phyloP scores from a whole-genome alignment of 495 filamentous ascomycete species.

The Aspergillus conjunctus region DNA sequence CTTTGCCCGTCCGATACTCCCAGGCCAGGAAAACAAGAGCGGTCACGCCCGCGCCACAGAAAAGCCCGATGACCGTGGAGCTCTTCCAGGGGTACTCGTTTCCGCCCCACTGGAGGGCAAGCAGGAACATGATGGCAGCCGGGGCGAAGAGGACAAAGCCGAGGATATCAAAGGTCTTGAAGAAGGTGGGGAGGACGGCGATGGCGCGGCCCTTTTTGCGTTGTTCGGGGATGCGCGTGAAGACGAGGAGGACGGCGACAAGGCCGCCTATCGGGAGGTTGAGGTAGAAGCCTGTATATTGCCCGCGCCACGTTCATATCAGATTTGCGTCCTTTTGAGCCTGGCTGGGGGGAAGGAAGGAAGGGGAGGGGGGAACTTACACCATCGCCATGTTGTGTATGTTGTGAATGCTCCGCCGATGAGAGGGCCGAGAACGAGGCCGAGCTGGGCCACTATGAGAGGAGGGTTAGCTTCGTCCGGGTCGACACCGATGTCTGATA shows the following conservation, averaged over 20 bases:
- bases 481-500: not conserved
- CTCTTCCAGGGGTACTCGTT: conserved; percentile 47
- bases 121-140: conserved; percentile 48
- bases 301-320: too few relatives aligned
- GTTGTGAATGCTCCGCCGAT: conserved; percentile 61
- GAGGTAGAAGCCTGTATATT: conserved; percentile 59
- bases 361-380: conserved; percentile 34
- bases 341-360: not conserved
- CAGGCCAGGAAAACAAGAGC: conserved; percentile 47
- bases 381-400: conserved; percentile 57
- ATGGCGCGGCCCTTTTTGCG: conserved; percentile 42
- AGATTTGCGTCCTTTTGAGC: too few relatives aligned
- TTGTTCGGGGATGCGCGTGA: conserved; percentile 52
- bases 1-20: conserved; percentile 50
- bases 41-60: conserved; percentile 50
- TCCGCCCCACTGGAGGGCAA: conserved; percentile 53
- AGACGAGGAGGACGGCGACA: conserved; percentile 45
- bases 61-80: conserved; percentile 49
- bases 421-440: conserved; percentile 52
- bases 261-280: conserved; percentile 63
- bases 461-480: not conserved
- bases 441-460: conserved; percentile 36
- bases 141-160: conserved; percentile 50
- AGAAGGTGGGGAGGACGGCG: conserved; percentile 28
- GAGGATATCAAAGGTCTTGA: conserved; percentile 43